Evolutionary conservation across 1,139 yeast species (phyloP), one percentile per base, ranked within the genome.

Genomic region (Debaryomyces fabryi): DNA sequence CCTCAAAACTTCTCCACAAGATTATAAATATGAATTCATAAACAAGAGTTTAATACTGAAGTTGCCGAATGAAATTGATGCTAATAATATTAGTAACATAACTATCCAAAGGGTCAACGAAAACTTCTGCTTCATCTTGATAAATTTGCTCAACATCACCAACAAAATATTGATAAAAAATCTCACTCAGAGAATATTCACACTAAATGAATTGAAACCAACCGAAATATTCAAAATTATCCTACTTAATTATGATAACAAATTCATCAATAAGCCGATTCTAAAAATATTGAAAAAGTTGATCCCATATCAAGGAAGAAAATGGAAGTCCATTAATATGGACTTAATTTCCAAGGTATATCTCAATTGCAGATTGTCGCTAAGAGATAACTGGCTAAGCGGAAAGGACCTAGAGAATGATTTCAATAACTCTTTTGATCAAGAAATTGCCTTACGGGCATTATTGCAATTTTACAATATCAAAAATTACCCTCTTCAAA

Each of bases 261-360:
- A 72, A 13, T 76, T 78, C n/a, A 66, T 91, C 25, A 85, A 88
- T 67, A 73, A 71, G 39, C 91, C 96, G 2, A 83, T 88, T 3
- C 71, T 92, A 55, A 86, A 84, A 58, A 78, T 85, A 1, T 73
- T 92, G 52, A 91, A 89, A 63, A 86, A 89, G 53, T 77, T 91
- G 45, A 85, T 92, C 0, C 97, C 98, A 0, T 90, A 86, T 65
- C 92, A 89, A 57, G 97, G 97, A 16, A 82, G 96, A 51, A 91
- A 92, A 65, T 93, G 99, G 99, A 86, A 91, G 58, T 82, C 91
- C 12, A 81, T 84, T 54, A 95, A 93, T 63, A 93, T 95, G 98
- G 97, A 91, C 57, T 72, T 93, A 48, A 89, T 95, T 6, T 90
- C 97, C 0, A 85, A 88, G 52, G 91, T 93, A 1, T 93, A 88